Percentiles rank a stretch among this genome's conserved stretches.
Evolutionary conservation across 345 rosid genomes (phyloP).

Genomic region (Pelargonium nanum): DNA sequence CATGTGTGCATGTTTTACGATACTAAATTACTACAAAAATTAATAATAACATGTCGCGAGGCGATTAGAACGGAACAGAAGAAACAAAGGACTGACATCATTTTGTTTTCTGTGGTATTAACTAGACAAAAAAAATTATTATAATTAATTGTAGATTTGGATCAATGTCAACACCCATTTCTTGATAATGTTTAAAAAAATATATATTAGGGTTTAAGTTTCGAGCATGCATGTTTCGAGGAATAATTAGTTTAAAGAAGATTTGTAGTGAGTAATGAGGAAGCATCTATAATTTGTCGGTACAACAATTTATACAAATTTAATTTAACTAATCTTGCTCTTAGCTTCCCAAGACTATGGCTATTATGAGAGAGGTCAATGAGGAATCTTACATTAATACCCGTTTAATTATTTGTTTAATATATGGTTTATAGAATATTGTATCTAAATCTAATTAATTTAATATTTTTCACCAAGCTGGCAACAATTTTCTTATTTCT

Average conservation of each 20-base stretch:
- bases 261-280: too few relatives aligned
- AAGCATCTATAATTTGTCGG: too few relatives aligned
- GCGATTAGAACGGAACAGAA: background rate
- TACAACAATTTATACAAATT: too few relatives aligned
- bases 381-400: background rate
- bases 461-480: too few relatives aligned
- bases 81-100: background rate
- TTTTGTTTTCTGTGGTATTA: too few relatives aligned
- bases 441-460: too few relatives aligned
- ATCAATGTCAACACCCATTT: background rate
- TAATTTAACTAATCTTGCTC: background rate
- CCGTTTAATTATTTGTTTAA: background rate
- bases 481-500: too few relatives aligned
- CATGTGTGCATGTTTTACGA: background rate
- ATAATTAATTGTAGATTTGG: background rate
- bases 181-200: background rate
- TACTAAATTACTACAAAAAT: too few relatives aligned
- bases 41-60: background rate
- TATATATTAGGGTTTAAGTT: too few relatives aligned
- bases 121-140: too few relatives aligned
- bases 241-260: background rate
- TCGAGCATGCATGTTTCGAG: background rate
- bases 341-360: background rate
- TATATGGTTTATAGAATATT: background rate
- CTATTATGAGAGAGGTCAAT: background rate